These are phyloP conservation scores for Carnegiea gigantea DNA, from an alignment of 179 eudicot species.

Conservation along the genomic window DNA sequence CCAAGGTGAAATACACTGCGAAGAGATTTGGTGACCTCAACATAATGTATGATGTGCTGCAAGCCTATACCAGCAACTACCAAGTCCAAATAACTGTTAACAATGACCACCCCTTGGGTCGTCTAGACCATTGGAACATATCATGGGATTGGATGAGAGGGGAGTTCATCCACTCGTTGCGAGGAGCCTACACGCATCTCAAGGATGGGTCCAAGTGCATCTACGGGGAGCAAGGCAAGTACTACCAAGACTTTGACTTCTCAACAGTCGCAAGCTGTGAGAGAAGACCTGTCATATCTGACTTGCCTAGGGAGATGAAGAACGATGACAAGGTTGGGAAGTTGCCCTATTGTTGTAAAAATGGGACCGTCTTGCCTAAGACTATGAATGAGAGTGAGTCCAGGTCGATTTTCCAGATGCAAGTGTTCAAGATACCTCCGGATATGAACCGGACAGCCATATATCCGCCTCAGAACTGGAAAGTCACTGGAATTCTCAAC, in stretches of 20 bases:
- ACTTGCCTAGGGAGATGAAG: slow-evolving; percentile 56
- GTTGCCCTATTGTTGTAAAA: slow-evolving; percentile 55
- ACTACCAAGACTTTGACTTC: slow-evolving; percentile 70
- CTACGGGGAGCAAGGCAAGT: slow-evolving; percentile 65
- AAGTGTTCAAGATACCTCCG: slow-evolving; percentile 47
- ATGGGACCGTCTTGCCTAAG: slow-evolving; percentile 45
- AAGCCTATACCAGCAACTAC: slow-evolving; percentile 66
- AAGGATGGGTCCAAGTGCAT: slow-evolving; percentile 65
- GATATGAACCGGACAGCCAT: slow-evolving; percentile 49
- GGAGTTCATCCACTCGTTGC: slow-evolving; percentile 69
- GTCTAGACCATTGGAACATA: slow-evolving; percentile 93
- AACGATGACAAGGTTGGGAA: slow-evolving; percentile 73
- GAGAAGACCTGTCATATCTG: slow-evolving; percentile 56
- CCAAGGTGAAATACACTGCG: slow-evolving; percentile 40
- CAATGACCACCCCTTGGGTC: slow-evolving; percentile 71
- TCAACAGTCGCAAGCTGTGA: slow-evolving; percentile 59
- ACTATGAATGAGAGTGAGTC: slow-evolving; percentile 55
- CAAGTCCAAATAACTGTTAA: slow-evolving; percentile 76
- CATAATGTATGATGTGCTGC: slow-evolving; percentile 68
- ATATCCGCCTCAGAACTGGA: slow-evolving; percentile 61
- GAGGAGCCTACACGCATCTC: slow-evolving; percentile 67
- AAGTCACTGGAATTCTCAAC: slow-evolving; percentile 55
- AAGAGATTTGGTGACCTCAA: slow-evolving; percentile 65
- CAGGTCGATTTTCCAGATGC: slow-evolving; percentile 47
- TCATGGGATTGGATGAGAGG: slow-evolving; percentile 97